A percentile compares a stretch with the other conserved stretches of the same genome.
phyloP scores from a whole-genome alignment of 2,329 filamentous ascomycete genomes.

The Fusarium setosum region DNA sequence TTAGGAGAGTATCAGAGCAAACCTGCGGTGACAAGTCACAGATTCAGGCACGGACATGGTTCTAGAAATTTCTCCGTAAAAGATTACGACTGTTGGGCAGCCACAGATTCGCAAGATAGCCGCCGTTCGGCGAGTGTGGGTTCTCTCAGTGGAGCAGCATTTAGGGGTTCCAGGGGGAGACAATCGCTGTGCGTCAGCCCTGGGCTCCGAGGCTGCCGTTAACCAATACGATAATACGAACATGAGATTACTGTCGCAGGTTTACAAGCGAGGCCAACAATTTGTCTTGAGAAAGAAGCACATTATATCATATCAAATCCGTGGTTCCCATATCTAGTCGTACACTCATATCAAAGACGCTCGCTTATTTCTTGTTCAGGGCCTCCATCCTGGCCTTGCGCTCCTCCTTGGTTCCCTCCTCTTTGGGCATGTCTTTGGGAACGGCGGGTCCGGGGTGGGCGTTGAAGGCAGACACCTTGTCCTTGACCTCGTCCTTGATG shows the following conservation, averaged over 20 bases:
- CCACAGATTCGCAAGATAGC: conserved; percentile 27
- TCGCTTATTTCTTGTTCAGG: conserved; percentile 66
- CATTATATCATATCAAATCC: conserved; percentile 20
- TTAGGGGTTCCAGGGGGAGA: conserved; percentile 11
- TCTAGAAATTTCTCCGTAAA: conserved; percentile 35
- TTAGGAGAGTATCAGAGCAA: too few species aligned
- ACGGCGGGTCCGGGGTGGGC: conserved; percentile 70
- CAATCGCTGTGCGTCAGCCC: conserved; percentile 24
- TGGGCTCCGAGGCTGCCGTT: conserved; percentile 23
- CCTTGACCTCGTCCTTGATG: conserved; percentile 55
- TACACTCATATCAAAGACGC: conserved; percentile 27
- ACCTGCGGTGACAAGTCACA: conserved; percentile 5
- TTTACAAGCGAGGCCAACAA: conserved; percentile 3
- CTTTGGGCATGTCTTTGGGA: conserved; percentile 62
- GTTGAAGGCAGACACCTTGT: conserved; percentile 62
- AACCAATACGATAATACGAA: conserved; percentile 26
- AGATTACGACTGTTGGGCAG: conserved; percentile 29
- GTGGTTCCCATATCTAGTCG: conserved; percentile 29
- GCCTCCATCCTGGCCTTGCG: conserved; percentile 72
- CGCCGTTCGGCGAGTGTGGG: conserved; percentile 11
- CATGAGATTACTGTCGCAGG: conserved; percentile 18
- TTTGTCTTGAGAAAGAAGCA: conserved; percentile 14
- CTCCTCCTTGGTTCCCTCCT: conserved; percentile 76
- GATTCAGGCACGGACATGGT: conserved; percentile 28
- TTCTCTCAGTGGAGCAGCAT: conserved; percentile 20